These are phyloP conservation scores for Xylaria flabelliformis DNA, from an alignment of 495 filamentous ascomycete species.

Conservation along the genomic window DNA sequence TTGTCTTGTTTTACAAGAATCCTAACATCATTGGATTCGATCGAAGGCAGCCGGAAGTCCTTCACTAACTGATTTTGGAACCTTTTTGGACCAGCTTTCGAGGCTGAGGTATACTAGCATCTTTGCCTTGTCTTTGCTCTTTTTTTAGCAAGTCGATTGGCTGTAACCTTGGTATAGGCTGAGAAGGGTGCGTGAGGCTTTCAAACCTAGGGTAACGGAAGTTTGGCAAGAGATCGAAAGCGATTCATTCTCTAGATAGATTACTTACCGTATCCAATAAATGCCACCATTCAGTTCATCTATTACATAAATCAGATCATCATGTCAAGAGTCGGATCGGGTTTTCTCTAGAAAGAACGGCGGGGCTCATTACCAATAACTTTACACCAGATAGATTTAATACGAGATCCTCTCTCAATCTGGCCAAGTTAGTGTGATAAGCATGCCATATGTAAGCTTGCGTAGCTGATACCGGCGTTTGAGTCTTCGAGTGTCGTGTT, in stretches of 20 bases:
- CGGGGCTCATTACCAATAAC: background rate
- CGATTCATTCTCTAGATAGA: conserved; percentile 30
- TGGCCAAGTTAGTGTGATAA: background rate
- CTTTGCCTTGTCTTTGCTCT: conserved; percentile 33
- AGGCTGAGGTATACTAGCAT: conserved; percentile 31
- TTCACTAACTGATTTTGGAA: conserved; percentile 39
- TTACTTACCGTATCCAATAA: conserved; percentile 32
- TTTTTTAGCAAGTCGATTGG: conserved; percentile 39
- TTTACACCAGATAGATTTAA: background rate
- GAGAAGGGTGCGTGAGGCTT: conserved; percentile 31
- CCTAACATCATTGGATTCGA: conserved; percentile 40
- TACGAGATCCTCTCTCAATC: background rate
- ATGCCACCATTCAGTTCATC: conserved; percentile 23
- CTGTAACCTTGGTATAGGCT: conserved; percentile 41
- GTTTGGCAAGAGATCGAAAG: conserved; percentile 35
- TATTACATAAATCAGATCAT: background rate
- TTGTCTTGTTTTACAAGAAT: conserved; percentile 25
- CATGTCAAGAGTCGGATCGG: background rate
- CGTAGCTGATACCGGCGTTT: background rate
- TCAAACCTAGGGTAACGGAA: conserved; percentile 39
- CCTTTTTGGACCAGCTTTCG: conserved; percentile 36
- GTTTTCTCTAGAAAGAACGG: background rate
- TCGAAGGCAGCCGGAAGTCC: conserved; percentile 29
- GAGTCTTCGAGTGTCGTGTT: background rate
- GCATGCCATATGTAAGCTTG: background rate